A percentile compares a stretch with the other conserved stretches of the same genome.
Conservation (phyloP, 345 rosid genomes). For the Punica granatum region DNA sequence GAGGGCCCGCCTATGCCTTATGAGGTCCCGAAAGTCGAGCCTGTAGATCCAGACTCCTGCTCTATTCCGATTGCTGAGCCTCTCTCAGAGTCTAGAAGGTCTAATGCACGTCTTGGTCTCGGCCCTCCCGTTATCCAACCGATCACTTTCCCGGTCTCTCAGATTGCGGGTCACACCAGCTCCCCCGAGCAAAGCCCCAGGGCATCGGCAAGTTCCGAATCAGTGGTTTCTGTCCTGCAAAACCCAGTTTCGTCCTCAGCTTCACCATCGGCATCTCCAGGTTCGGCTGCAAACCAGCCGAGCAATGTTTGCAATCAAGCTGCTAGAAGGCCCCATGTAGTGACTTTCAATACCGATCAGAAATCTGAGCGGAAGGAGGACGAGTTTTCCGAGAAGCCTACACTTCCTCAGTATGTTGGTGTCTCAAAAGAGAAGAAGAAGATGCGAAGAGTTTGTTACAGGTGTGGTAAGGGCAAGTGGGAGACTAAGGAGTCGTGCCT, state of each 20-base stretch:
- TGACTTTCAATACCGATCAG: conserved; percentile 62
- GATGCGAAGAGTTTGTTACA: conserved; percentile 56
- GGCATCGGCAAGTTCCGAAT: conserved; percentile 78
- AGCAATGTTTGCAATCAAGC: conserved; percentile 29
- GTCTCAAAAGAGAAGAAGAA: conserved; percentile 54
- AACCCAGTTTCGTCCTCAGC: conserved; percentile 77
- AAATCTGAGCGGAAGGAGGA: conserved; percentile 41
- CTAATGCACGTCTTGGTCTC: conserved; percentile 20
- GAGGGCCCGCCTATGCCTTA: conserved; percentile 58
- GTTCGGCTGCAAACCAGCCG: conserved; percentile 34
- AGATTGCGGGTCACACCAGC: conserved; percentile 48
- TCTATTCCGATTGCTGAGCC: conserved; percentile 48
- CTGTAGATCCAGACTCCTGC: conserved; percentile 48
- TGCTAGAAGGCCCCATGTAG: conserved; percentile 52
- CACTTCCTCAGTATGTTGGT: conserved; percentile 45
- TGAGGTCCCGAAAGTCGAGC: conserved; percentile 71
- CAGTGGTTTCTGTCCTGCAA: conserved; percentile 90
- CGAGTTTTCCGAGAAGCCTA: conserved; percentile 33
- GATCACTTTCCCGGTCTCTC: conserved; percentile 77
- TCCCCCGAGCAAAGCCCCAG: conserved; percentile 70
- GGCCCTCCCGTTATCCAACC: conserved; percentile 42
- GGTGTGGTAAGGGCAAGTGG: conserved; percentile 95
- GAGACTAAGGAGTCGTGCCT: conserved; percentile 86
- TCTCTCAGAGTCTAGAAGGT: conserved; percentile 29
- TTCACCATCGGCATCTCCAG: conserved; percentile 77